A percentile compares a stretch with the other conserved stretches of the same genome.
phyloP scores from a whole-genome alignment of 2,329 filamentous ascomycete genomes.

The Pseudogymnoascus sp. region DNA sequence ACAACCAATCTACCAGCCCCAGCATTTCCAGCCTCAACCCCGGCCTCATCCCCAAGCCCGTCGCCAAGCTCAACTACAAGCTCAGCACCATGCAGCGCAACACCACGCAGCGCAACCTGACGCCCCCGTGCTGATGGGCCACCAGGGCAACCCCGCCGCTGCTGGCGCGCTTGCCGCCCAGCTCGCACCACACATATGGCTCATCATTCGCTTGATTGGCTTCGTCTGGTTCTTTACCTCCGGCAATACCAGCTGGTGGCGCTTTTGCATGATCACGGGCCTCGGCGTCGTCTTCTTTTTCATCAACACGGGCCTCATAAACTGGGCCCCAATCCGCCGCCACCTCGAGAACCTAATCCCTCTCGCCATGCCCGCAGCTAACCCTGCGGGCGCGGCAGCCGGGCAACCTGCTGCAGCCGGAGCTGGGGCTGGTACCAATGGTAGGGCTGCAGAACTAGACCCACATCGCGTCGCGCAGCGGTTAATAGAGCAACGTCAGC shows the following conservation, averaged over 20 bases:
- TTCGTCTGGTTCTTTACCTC: conserved; percentile 60
- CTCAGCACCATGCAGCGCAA: background rate
- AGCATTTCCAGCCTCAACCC: background rate
- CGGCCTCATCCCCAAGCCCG: background rate
- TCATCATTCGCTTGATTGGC: conserved; percentile 46
- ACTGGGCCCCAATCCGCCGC: conserved; percentile 49
- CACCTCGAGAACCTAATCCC: conserved; percentile 54
- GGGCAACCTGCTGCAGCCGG: conserved; percentile 26
- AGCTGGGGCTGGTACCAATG: background rate
- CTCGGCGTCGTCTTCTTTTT: conserved; percentile 49
- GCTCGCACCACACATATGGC: conserved; percentile 55
- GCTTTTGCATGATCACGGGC: conserved; percentile 47
- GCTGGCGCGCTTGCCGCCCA: conserved; percentile 21
- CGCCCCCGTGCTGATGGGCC: conserved; percentile 25
- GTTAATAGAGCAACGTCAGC: conserved; percentile 39
- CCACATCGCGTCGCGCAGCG: conserved; percentile 46
- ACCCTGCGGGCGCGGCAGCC: conserved; percentile 17
- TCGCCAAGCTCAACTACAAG: background rate
- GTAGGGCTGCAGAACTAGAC: conserved; percentile 27
- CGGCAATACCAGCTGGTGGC: conserved; percentile 48
- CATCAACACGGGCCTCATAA: conserved; percentile 51
- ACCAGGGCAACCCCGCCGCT: conserved; percentile 25
- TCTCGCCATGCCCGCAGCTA: conserved; percentile 34
- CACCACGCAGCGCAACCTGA: conserved; percentile 29
- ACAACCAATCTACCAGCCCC: background rate